phyloP scores from a whole-genome alignment of 2,329 filamentous ascomycete species.

The Ceratocystis variospora region DNA sequence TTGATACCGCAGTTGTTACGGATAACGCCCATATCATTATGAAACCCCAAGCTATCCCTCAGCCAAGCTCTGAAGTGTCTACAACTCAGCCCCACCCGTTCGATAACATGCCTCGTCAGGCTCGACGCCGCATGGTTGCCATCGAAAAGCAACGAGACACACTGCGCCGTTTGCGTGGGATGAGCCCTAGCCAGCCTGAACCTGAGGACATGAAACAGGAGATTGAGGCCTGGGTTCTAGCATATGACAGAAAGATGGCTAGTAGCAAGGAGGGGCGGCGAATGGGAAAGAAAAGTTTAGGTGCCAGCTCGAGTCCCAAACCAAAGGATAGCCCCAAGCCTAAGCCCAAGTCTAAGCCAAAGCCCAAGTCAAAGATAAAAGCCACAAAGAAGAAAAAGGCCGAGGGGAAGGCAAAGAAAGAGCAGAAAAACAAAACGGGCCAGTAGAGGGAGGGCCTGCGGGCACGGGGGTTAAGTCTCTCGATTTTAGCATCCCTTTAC shows the following conservation, averaged over 20 bases:
- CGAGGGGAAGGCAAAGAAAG: neutral
- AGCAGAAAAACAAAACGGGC: neutral
- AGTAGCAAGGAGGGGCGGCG: neutral
- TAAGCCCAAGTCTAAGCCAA: neutral
- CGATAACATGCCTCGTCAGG: constrained; percentile 6
- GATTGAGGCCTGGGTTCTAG: constrained; percentile 8
- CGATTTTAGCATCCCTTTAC: neutral
- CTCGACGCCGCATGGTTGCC: constrained; percentile 11
- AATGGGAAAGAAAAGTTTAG: neutral
- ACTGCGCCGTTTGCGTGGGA: constrained; percentile 5
- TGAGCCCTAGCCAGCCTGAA: neutral
- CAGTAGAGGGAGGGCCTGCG: neutral
- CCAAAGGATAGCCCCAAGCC: neutral
- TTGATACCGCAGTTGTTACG: constrained; percentile 3
- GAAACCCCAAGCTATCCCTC: neutral
- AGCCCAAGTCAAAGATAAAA: neutral
- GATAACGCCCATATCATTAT: constrained; percentile 5
- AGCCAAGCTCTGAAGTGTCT: neutral
- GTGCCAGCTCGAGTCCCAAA: neutral
- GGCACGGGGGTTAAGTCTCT: neutral
- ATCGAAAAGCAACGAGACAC: constrained; percentile 12
- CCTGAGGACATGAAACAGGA: constrained; percentile 11
- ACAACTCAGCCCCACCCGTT: neutral
- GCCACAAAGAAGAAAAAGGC: neutral
- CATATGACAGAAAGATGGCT: constrained; percentile 8